Base-by-base conservation (phyloP, 2,329 filamentous ascomycete species). In the Aspergillus hiratsukae region DNA sequence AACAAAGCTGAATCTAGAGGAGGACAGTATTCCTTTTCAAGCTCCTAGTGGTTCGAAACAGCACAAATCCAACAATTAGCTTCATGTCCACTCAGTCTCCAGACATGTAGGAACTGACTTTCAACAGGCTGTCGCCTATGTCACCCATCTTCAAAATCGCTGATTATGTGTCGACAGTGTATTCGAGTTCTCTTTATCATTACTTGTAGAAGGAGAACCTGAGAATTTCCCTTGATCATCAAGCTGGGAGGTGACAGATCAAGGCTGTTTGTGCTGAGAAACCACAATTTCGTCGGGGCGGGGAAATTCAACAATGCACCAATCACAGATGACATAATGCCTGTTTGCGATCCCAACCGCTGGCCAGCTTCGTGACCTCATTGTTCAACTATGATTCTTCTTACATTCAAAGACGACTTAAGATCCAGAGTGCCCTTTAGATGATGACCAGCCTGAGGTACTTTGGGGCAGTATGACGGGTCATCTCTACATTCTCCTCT, bases 1-100 rank as follows among this genome's bases (percentile, higher is more conserved):
- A 97, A 83, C 11, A 93, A 81, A 0, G 90, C 83, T 61, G 91
- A 84, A 63, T 97, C 92, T 43, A 97, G 74, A 19, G 87, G 82
- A 25, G 88, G 83, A 68, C 86, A 87, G 67, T 90, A 93, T 61
- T 87, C 84, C 59, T 85, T 81, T 86, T 92, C 69, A 25, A 77
- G 64, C 46, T 73, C 71, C 74, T 76, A 49, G 23, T 41, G 29
- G 4, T 21, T 19, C 19, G 25, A 27, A 31, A 29, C 19, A 28
- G n/a, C 28, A 19, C 10, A 25, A 14, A 27, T 14, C 23, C 43
- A 46, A 25, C 9, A 19, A 46, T 46, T 25, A 46, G 43, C 21
- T 25, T 23, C 41, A 4, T 23, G 17, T 49, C 19, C 19, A 14
- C 10, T 14, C 35, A 37, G 25, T n/a, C 14, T 11, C 40, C 27